phyloP scores from a whole-genome alignment of 805 yeast species.

The Monosporozyma solicola region DNA sequence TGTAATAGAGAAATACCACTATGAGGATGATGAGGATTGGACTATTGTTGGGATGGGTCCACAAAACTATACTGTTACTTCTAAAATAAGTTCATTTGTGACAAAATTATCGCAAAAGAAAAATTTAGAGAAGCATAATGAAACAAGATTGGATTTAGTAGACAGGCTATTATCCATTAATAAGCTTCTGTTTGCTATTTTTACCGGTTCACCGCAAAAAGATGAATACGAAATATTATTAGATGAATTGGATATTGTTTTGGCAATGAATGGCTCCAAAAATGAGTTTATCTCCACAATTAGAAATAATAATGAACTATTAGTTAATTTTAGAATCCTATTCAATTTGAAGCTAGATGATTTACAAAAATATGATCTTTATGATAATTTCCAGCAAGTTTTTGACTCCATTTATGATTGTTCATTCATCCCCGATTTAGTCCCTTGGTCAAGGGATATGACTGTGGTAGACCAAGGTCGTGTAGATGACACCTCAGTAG shows the following conservation, averaged over 20 bases:
- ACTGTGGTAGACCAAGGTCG: not conserved
- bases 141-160: slow-evolving; percentile 18
- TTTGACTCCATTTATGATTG: slow-evolving; percentile 17
- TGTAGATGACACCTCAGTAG: not conserved
- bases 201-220: slow-evolving; percentile 5
- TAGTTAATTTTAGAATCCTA: slow-evolving; percentile 19
- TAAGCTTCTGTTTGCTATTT: slow-evolving; percentile 13
- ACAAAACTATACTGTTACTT: slow-evolving; percentile 19
- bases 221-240: slow-evolving; percentile 19
- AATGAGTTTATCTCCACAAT: slow-evolving; percentile 23
- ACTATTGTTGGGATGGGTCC: slow-evolving; percentile 27
- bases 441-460: slow-evolving; percentile 10
- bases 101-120: slow-evolving; percentile 23
- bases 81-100: slow-evolving; percentile 15
- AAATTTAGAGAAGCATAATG: slow-evolving; percentile 24
- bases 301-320: slow-evolving; percentile 20
- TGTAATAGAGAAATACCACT: slow-evolving; percentile 14
- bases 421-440: slow-evolving; percentile 14
- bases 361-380: slow-evolving; percentile 14
- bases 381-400: slow-evolving; percentile 17
- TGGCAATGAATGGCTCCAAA: slow-evolving; percentile 17
- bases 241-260: slow-evolving; percentile 23
- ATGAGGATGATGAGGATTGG: slow-evolving; percentile 30
- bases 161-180: slow-evolving; percentile 22
- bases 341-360: slow-evolving; percentile 18